Conservation (phyloP, 306 rosid species). For the Gillenia trifoliata region DNA sequence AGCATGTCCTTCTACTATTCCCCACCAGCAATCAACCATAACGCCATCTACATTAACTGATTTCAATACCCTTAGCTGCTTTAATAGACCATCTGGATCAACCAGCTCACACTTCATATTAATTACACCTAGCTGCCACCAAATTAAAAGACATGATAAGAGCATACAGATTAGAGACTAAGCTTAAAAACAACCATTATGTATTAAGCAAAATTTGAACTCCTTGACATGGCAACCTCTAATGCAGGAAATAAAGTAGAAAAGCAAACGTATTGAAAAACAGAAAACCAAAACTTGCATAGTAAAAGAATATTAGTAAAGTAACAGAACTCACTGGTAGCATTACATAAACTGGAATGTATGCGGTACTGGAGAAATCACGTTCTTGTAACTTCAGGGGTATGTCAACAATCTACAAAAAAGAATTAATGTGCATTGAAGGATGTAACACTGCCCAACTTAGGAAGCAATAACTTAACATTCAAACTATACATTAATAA, state of each 20-base stretch:
- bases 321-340: slow-evolving; percentile 60
- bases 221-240: neutral
- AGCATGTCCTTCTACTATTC: slow-evolving; percentile 91
- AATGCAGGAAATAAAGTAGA: slow-evolving; percentile 6
- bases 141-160: slow-evolving; percentile 19
- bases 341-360: slow-evolving; percentile 90
- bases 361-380: slow-evolving; percentile 69
- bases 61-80: slow-evolving; percentile 85
- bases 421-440: slow-evolving; percentile 7
- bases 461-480: neutral
- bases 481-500: neutral
- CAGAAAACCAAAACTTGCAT: slow-evolving; percentile 12
- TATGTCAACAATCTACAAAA: slow-evolving; percentile 54
- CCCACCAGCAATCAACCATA: slow-evolving; percentile 99
- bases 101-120: slow-evolving; percentile 91
- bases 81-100: slow-evolving; percentile 81
- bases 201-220: neutral
- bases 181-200: neutral
- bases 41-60: slow-evolving; percentile 79
- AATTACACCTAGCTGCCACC: slow-evolving; percentile 76
- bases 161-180: neutral
- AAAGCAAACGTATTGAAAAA: slow-evolving; percentile 3
- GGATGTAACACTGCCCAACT: neutral
- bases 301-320: slow-evolving; percentile 7
- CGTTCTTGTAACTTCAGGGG: slow-evolving; percentile 56